These are phyloP conservation scores for Clonostachys chloroleuca DNA, from an alignment of 2,329 filamentous ascomycete genomes.

Conservation along the genomic window DNA sequence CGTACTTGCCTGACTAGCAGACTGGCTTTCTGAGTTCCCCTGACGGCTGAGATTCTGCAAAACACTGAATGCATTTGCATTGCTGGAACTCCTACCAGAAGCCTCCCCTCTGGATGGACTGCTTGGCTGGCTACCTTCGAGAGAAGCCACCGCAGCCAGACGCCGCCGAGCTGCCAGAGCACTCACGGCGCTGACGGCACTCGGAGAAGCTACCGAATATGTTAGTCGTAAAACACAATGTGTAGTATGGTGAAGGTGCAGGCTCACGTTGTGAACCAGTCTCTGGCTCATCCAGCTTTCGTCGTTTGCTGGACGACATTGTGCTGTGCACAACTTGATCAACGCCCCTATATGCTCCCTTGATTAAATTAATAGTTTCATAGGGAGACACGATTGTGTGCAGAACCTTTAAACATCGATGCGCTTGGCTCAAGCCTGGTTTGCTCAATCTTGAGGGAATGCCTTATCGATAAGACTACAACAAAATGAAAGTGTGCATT, in stretches of 20 bases:
- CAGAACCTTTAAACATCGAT: no score
- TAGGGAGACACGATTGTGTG: no score
- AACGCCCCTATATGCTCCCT: no score
- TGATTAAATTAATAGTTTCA: no score
- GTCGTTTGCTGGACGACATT: slow-evolving; percentile 8
- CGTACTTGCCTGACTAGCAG: not conserved
- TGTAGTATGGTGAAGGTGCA: not conserved
- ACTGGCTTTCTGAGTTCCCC: slow-evolving; percentile 1
- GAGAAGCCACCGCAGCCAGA: slow-evolving; percentile 7
- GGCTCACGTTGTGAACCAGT: slow-evolving; percentile 19
- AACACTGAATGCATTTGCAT: slow-evolving; percentile 6
- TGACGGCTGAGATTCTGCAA: slow-evolving; percentile 4
- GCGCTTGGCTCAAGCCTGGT: no score
- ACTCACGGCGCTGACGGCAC: slow-evolving; percentile 31
- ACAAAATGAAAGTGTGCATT: no score
- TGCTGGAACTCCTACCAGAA: not conserved
- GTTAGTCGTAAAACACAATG: not conserved
- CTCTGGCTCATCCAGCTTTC: slow-evolving; percentile 22
- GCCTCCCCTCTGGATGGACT: slow-evolving; percentile 2
- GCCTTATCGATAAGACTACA: no score
- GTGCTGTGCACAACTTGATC: not conserved
- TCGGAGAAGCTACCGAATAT: slow-evolving; percentile 12
- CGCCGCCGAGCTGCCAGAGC: slow-evolving; percentile 27
- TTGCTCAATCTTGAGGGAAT: no score
- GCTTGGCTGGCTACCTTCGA: not conserved